A percentile compares a stretch with the other conserved stretches of the same genome.
Conservation (phyloP, 75 land plant species). For the Larix kaempferi region DNA sequence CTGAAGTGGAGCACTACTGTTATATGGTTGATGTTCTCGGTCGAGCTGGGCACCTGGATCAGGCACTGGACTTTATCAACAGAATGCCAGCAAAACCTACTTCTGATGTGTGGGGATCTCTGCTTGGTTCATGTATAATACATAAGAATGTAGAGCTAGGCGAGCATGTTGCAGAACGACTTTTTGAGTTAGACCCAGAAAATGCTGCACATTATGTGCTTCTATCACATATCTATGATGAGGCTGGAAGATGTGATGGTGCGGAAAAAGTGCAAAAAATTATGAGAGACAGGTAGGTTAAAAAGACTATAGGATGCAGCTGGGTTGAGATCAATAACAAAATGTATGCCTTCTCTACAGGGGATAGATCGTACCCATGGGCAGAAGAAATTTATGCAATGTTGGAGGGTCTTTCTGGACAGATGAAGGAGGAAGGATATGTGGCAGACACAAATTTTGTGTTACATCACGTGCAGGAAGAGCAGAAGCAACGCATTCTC, state of each 20-base stretch:
- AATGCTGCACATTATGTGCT: conserved; percentile 15
- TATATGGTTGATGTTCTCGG: conserved; percentile 20
- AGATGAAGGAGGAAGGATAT: conserved; percentile 15
- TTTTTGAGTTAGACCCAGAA: conserved; percentile 11
- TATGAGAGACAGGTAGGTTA: conserved; percentile 8
- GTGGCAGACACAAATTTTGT: conserved; percentile 16
- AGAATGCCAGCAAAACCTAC: conserved; percentile 1
- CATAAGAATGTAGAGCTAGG: conserved; percentile 13
- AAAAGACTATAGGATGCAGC: conserved; percentile 14
- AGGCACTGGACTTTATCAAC: conserved; percentile 8
- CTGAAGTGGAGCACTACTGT: conserved; percentile 18
- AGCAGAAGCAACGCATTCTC: conserved; percentile 1
- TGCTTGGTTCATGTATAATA: conserved; percentile 14
- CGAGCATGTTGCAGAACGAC: neutral
- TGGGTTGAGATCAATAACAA: conserved; percentile 10
- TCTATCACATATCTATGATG: conserved; percentile 19
- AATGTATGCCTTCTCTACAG: conserved; percentile 7
- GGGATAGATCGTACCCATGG: conserved; percentile 15
- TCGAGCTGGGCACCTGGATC: conserved; percentile 20
- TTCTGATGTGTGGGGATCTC: conserved; percentile 12
- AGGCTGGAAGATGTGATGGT: conserved; percentile 10
- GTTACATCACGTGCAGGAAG: conserved; percentile 9
- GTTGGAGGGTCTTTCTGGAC: conserved; percentile 14
- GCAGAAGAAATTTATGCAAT: conserved; percentile 6
- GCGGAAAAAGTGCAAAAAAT: conserved; percentile 9